These are phyloP conservation scores for Saccharomyces hybrid DNA, from an alignment of 1,139 yeast species.

Conservation along the genomic window DNA sequence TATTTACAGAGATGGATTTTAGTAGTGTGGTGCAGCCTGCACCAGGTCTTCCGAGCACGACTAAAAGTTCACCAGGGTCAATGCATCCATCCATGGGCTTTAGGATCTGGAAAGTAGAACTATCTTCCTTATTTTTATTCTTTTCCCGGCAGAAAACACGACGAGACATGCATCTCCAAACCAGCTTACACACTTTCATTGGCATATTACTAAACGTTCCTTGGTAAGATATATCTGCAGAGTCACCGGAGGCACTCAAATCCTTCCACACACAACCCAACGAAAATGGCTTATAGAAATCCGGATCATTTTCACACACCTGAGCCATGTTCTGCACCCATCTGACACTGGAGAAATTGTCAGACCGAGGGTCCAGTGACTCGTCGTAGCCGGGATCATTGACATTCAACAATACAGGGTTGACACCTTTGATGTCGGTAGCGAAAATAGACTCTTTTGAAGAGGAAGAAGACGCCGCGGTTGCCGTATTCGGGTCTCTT, in stretches of 20 bases:
- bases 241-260: conserved; percentile 62
- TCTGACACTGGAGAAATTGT: conserved; percentile 47
- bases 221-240: conserved; percentile 70
- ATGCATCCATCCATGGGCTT: conserved; percentile 57
- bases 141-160: conserved; percentile 17
- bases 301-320: conserved; percentile 48
- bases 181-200: conserved; percentile 15
- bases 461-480: neutral
- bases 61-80: conserved; percentile 61
- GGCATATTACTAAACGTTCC: conserved; percentile 52
- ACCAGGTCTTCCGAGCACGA: conserved; percentile 72
- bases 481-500: neutral
- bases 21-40: conserved; percentile 71
- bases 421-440: conserved; percentile 1
- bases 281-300: conserved; percentile 50
- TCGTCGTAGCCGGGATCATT: conserved; percentile 33
- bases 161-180: conserved; percentile 16
- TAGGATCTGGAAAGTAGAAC: conserved; percentile 42
- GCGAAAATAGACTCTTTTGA: neutral
- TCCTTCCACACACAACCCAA: conserved; percentile 61
- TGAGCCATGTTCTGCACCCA: conserved; percentile 66
- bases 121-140: conserved; percentile 16
- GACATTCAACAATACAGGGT: conserved; percentile 4
- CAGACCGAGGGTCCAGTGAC: conserved; percentile 44
- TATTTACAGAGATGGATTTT: conserved; percentile 57